Conservation (phyloP, 1,284 basidiomycete genomes). For the Nidula niveotomentosa region DNA sequence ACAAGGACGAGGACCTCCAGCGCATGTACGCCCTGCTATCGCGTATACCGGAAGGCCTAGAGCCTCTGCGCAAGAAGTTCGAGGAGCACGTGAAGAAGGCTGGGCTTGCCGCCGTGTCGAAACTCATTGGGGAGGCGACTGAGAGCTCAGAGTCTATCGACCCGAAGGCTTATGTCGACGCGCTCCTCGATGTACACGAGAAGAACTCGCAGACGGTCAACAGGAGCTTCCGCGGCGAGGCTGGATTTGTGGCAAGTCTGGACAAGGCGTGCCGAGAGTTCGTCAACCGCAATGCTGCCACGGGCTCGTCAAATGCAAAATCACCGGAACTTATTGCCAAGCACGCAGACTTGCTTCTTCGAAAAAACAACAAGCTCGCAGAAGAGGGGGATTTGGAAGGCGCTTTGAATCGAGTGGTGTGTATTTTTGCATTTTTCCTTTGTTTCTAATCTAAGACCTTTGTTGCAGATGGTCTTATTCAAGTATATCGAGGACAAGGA, state of each 20-base stretch:
- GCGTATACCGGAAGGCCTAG: conserved; percentile 88
- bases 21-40: conserved; percentile 94
- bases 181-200: conserved; percentile 87
- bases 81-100: conserved; percentile 94
- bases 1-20: conserved; percentile 91
- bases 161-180: conserved; percentile 94
- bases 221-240: conserved; percentile 91
- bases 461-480: conserved; percentile 92
- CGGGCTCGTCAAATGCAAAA: conserved; percentile 80
- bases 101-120: conserved; percentile 84
- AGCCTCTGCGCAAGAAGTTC: conserved; percentile 91
- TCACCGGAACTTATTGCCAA: conserved; percentile 95
- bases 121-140: conserved; percentile 66
- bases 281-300: conserved; percentile 93
- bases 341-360: conserved; percentile 88
- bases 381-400: conserved; percentile 92
- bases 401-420: conserved; percentile 87
- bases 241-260: conserved; percentile 93
- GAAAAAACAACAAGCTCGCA: conserved; percentile 96
- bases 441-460: conserved; percentile 4
- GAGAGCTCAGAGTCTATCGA: conserved; percentile 67
- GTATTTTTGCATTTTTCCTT: conserved; percentile 22
- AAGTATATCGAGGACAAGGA: conserved; percentile 99
- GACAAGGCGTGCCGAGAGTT: conserved; percentile 98
- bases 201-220: conserved; percentile 93